These are phyloP conservation scores for Phytophthora constricta DNA, from an alignment of 352 stramenopile species.

Conservation along the genomic window DNA sequence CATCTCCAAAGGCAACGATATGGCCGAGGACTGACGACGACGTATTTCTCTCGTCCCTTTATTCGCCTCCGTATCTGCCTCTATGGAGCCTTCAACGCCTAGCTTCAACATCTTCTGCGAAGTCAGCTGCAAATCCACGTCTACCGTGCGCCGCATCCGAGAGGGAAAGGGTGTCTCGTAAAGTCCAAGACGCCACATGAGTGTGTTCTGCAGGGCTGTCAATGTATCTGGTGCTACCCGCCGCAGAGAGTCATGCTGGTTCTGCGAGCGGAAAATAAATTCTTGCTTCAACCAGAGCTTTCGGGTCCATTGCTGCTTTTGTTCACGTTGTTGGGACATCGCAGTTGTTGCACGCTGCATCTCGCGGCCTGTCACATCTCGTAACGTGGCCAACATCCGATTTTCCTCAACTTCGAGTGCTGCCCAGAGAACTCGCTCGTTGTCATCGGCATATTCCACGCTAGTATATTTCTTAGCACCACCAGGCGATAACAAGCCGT, in stretches of 20 bases:
- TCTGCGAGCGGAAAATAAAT: slow-evolving; percentile 73
- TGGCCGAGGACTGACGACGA: slow-evolving; percentile 23
- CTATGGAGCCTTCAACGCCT: background rate
- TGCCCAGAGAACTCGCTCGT: slow-evolving; percentile 69
- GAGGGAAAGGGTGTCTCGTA: slow-evolving; percentile 77
- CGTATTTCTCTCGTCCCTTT: background rate
- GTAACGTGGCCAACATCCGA: slow-evolving; percentile 67
- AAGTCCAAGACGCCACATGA: slow-evolving; percentile 56
- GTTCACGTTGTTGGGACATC: slow-evolving; percentile 19
- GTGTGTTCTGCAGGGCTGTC: slow-evolving; percentile 32
- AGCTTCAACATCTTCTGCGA: slow-evolving; percentile 25
- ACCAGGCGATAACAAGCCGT: slow-evolving; percentile 17
- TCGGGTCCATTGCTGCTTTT: slow-evolving; percentile 55
- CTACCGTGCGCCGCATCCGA: slow-evolving; percentile 61
- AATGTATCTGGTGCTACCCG: slow-evolving; percentile 39
- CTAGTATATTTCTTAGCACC: slow-evolving; percentile 22
- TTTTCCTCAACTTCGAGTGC: slow-evolving; percentile 86
- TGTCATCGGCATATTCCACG: slow-evolving; percentile 47
- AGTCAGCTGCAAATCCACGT: slow-evolving; percentile 50
- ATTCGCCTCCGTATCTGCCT: background rate
- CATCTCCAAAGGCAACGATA: slow-evolving; percentile 49
- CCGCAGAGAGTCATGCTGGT: slow-evolving; percentile 51
- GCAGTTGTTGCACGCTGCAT: slow-evolving; percentile 36
- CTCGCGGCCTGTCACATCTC: slow-evolving; percentile 53
- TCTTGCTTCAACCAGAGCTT: slow-evolving; percentile 72